A percentile compares a stretch with the other conserved stretches of the same genome.
Evolutionary conservation across 2,329 filamentous ascomycete genomes (phyloP).

Genomic region (Trichoderma brevicompactum): DNA sequence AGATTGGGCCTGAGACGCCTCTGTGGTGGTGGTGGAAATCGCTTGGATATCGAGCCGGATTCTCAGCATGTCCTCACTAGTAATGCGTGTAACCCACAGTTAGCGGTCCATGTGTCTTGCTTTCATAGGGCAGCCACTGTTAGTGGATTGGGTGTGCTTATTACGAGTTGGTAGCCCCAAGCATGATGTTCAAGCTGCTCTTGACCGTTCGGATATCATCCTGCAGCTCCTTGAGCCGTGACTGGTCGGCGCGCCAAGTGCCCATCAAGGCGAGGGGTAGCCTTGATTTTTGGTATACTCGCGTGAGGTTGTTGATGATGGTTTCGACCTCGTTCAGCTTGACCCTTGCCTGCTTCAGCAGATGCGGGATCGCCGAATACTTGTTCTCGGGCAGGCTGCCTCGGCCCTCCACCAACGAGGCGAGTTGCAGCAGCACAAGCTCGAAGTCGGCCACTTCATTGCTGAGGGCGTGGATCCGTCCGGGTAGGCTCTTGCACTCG

Average conservation of each 20-base stretch:
- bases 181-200: slow-evolving; percentile 38
- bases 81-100: too few species aligned
- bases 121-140: too few species aligned
- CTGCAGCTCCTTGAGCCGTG: slow-evolving; percentile 35
- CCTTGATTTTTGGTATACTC: slow-evolving; percentile 30
- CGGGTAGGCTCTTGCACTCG: too few species aligned
- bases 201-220: slow-evolving; percentile 37
- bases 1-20: too few species aligned
- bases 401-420: slow-evolving; percentile 31
- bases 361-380: slow-evolving; percentile 33
- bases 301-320: slow-evolving; percentile 33
- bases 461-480: slow-evolving; percentile 34
- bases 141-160: too few species aligned
- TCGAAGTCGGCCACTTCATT: slow-evolving; percentile 41
- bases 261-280: slow-evolving; percentile 24
- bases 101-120: too few species aligned
- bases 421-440: slow-evolving; percentile 37
- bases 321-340: slow-evolving; percentile 37
- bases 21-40: too few species aligned
- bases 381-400: slow-evolving; percentile 30
- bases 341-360: slow-evolving; percentile 35
- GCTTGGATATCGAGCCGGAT: too few species aligned
- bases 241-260: slow-evolving; percentile 35
- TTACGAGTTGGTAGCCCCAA: slow-evolving; percentile 28
- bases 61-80: too few species aligned